These are phyloP conservation scores for Ascodesmis nigricans DNA, from an alignment of 495 filamentous ascomycete genomes.

Conservation along the genomic window DNA sequence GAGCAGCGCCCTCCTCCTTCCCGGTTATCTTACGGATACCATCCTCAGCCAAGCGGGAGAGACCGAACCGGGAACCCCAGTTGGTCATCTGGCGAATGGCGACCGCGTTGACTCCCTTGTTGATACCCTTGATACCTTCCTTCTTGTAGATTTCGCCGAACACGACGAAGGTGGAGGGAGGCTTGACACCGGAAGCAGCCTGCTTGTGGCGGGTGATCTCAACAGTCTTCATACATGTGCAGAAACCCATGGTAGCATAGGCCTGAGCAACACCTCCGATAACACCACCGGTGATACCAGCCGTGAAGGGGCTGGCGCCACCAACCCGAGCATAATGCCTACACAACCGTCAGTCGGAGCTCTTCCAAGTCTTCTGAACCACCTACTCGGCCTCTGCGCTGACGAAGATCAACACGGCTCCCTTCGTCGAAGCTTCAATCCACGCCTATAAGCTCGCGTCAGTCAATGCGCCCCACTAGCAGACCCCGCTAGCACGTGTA, in stretches of 20 bases:
- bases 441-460: constrained; percentile 36
- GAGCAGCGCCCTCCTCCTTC: constrained; percentile 59
- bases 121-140: constrained; percentile 91
- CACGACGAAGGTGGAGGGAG: constrained; percentile 67
- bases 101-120: constrained; percentile 93
- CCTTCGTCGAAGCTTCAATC: constrained; percentile 99
- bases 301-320: constrained; percentile 66
- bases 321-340: constrained; percentile 54
- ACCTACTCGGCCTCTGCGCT: constrained; percentile 74
- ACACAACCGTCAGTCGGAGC: background rate
- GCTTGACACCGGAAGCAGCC: constrained; percentile 59
- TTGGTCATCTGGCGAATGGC: constrained; percentile 98
- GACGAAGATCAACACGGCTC: constrained; percentile 95
- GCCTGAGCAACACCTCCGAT: constrained; percentile 88
- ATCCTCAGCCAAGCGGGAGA: constrained; percentile 71
- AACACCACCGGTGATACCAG: constrained; percentile 82
- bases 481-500: too few species aligned
- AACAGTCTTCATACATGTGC: constrained; percentile 99
- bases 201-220: constrained; percentile 98
- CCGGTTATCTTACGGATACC: constrained; percentile 59
- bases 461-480: too few species aligned
- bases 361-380: background rate
- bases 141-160: constrained; percentile 94
- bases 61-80: constrained; percentile 91
- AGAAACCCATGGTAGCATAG: constrained; percentile 99